phyloP scores from a whole-genome alignment of 2,329 filamentous ascomycete genomes.

The Neurospora sp. region DNA sequence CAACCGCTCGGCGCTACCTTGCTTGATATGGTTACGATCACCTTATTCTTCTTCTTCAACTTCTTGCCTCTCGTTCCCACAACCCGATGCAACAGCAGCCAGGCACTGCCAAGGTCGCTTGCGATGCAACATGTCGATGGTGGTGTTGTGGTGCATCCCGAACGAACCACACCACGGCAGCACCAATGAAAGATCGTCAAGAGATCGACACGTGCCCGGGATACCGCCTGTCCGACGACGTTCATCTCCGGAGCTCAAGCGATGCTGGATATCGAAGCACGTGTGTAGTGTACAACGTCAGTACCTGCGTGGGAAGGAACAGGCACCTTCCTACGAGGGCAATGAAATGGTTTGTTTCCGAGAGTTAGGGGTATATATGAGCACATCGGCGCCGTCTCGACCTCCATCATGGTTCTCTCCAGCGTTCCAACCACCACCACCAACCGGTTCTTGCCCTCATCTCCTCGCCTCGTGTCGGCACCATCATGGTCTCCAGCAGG shows the following conservation, averaged over 20 bases:
- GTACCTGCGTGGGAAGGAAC: neutral
- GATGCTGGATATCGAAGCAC: neutral
- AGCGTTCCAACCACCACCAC: neutral
- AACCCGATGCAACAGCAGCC: neutral
- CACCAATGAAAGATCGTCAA: neutral
- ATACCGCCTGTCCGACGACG: neutral
- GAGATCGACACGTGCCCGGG: neutral
- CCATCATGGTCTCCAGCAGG: conserved; percentile 15
- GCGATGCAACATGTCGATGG: neutral
- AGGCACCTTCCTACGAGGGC: neutral
- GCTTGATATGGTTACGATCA: neutral
- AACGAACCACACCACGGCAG: neutral
- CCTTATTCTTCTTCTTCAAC: neutral
- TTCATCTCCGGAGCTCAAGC: neutral
- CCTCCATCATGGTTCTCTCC: neutral
- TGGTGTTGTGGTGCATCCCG: neutral
- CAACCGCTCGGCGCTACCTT: neutral
- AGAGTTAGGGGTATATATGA: neutral
- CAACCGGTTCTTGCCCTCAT: neutral
- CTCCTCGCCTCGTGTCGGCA: neutral
- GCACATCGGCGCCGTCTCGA: neutral
- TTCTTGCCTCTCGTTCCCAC: neutral
- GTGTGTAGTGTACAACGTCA: neutral
- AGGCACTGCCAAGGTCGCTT: neutral
- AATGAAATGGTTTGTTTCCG: neutral